phyloP scores from a whole-genome alignment of 2,329 filamentous ascomycete genomes.

The Fusarium paranaense region DNA sequence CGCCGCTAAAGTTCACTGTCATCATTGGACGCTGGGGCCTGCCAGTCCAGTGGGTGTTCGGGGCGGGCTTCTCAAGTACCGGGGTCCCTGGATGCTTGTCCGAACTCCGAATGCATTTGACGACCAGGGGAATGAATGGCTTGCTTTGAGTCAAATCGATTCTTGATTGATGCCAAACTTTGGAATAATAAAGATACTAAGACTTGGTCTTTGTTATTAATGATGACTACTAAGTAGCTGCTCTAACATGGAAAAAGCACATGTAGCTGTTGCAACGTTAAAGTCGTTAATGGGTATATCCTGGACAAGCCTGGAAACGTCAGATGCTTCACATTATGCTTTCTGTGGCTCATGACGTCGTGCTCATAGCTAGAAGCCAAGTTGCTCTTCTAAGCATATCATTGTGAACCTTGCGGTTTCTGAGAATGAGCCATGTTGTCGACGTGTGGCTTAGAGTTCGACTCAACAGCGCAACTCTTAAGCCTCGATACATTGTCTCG shows the following conservation, averaged over 20 bases:
- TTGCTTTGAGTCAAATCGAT: constrained; percentile 7
- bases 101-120: neutral
- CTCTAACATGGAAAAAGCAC: neutral
- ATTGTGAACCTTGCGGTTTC: neutral
- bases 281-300: neutral
- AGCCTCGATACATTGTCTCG: constrained; percentile 45
- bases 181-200: neutral
- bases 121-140: neutral
- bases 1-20: constrained; percentile 8
- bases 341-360: neutral
- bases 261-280: neutral
- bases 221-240: neutral
- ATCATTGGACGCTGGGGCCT: neutral
- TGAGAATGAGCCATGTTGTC: neutral
- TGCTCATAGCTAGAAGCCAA: constrained; percentile 16
- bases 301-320: neutral
- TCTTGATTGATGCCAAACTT: constrained; percentile 5
- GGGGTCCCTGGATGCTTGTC: neutral
- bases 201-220: neutral
- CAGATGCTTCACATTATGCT: neutral
- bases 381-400: constrained; percentile 18
- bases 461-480: neutral
- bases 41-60: neutral
- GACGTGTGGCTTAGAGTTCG: neutral
- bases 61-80: neutral